These are phyloP conservation scores for Ogataea degrootiae DNA, from an alignment of 805 yeast genomes.

Conservation along the genomic window DNA sequence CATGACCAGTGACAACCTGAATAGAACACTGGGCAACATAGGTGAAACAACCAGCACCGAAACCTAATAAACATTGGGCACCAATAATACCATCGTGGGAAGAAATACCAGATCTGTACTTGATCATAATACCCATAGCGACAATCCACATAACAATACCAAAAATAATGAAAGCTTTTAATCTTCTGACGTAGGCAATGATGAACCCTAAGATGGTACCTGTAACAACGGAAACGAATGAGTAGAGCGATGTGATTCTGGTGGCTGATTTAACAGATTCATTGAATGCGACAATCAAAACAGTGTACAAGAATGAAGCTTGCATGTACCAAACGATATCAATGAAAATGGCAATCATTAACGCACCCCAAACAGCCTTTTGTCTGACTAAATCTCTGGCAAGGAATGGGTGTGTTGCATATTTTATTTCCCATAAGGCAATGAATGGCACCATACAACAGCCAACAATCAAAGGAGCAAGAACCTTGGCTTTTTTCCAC, in stretches of 20 bases:
- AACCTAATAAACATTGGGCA: constrained; percentile 57
- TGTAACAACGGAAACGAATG: constrained; percentile 59
- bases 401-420: constrained; percentile 56
- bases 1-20: constrained; percentile 56
- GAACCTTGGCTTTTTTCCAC: constrained; percentile 59
- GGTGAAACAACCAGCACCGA: constrained; percentile 72
- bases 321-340: constrained; percentile 67
- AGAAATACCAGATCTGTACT: constrained; percentile 46
- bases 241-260: constrained; percentile 55
- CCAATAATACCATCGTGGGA: constrained; percentile 59
- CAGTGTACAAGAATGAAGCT: constrained; percentile 63
- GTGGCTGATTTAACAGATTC: constrained; percentile 61
- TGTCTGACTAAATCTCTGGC: constrained; percentile 58
- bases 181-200: constrained; percentile 43
- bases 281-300: constrained; percentile 57
- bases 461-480: constrained; percentile 70
- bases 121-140: constrained; percentile 55
- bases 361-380: constrained; percentile 72
- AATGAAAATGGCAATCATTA: constrained; percentile 51
- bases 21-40: constrained; percentile 59
- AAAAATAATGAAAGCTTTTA: constrained; percentile 55
- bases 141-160: constrained; percentile 57
- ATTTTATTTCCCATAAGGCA: constrained; percentile 51
- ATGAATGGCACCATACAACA: constrained; percentile 55
- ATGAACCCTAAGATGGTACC: constrained; percentile 57